Evolutionary conservation across 352 stramenopile genomes (phyloP), one percentile per base, ranked within the genome.

Genomic region (Pythium scleroteichum): DNA sequence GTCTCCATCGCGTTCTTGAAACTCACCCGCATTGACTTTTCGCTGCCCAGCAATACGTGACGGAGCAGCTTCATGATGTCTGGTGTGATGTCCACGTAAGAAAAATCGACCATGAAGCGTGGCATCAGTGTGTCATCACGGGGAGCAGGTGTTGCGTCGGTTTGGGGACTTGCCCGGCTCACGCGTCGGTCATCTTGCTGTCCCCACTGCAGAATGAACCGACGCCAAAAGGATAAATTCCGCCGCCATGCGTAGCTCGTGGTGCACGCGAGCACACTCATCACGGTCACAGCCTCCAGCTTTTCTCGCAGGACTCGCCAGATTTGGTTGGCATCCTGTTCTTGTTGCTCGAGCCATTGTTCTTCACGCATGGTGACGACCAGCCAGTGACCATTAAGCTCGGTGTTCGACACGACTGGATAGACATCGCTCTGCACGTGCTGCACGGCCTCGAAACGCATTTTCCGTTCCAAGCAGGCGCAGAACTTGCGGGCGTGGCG

Each of bases 81-180:
- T 0, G 48, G 44, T 5, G 71, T 71, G 9, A 87, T 35, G 22
- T 69, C 52, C 9, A 67, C 17, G 20, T 60, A 70, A 0, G 64
- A 63, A 38, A 82, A 81, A 19, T 81, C 63, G 13, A 87, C 49
- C 13, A 74, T 14, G 22, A 85, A 87, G 0, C 65, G 54, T 2
- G 68, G 75, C 62, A 76, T 68, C 7, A 53, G 13, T n/a, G 12
- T 32, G 35, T 70, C 62, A 35, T 70, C 62, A 1, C 62, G 54
- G 10, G 49, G 35, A 2, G 55, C 56, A 1, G 27, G 20, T 1
- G 52, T n/a, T 9, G 38, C 16, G 9, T 49, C 22, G 39, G 29
- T 4, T 65, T 42, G 16, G 17, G 23, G 12, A 10, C 10, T 35
- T 10, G 29, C 5, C 29, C 10, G 29, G 29, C 29, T 5, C 5